Conservation (phyloP, 371 early-diverging fungal genomes). For the Saksenaea vasiformis region DNA sequence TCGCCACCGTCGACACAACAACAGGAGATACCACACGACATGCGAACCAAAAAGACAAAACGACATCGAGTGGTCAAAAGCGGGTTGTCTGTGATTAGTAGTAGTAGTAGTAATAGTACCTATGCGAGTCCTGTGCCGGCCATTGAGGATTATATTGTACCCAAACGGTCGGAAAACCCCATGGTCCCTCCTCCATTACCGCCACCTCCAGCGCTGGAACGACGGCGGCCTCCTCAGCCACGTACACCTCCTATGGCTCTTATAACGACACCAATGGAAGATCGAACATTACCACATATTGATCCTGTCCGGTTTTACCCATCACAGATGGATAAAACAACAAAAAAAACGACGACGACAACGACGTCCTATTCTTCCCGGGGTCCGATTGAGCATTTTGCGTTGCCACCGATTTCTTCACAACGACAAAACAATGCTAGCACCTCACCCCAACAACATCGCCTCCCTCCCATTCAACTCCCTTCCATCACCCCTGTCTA, state of each 20-base stretch:
- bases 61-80: not conserved
- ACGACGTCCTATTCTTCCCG: not conserved
- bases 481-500: constrained; percentile 11
- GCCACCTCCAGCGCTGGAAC: constrained; percentile 12
- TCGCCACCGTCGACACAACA: too few species aligned
- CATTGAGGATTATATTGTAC: constrained; percentile 43
- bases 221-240: not conserved
- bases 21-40: not conserved
- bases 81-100: not conserved
- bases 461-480: not conserved
- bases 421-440: constrained; percentile 11
- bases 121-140: constrained; percentile 28
- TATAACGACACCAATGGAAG: constrained; percentile 4
- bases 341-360: too few species aligned
- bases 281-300: not conserved
- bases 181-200: constrained; percentile 10
- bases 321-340: not conserved
- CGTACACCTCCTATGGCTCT: constrained; percentile 17
- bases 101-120: too few species aligned
- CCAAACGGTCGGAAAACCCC: constrained; percentile 21
- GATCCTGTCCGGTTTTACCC: not conserved
- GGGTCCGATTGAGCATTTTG: not conserved
- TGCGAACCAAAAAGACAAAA: constrained; percentile 4
- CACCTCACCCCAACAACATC: constrained; percentile 6
- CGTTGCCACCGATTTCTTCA: constrained; percentile 23